Evolutionary conservation across 169 alveolate genomes (phyloP).

Genomic region (Eimeria sp.): DNA sequence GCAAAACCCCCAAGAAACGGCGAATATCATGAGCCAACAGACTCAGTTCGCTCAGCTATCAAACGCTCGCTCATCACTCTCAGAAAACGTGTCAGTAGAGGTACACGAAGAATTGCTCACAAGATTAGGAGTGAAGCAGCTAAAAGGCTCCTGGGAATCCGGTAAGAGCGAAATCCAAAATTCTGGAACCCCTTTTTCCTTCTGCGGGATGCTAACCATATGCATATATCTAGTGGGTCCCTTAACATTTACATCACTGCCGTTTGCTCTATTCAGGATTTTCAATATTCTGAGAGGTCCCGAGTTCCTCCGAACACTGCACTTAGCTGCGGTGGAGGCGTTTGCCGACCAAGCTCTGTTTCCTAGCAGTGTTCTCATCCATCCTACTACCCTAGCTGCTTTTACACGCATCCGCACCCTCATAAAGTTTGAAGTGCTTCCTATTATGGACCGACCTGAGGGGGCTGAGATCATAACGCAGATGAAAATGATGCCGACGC

Average conservation of each 20-base stretch:
- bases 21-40: slow-evolving; percentile 31
- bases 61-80: slow-evolving; percentile 47
- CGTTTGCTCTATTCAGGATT: not conserved
- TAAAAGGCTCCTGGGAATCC: slow-evolving; percentile 22
- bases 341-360: slow-evolving; percentile 65
- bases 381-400: slow-evolving; percentile 65
- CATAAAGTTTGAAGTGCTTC: slow-evolving; percentile 27
- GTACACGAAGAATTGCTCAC: not conserved
- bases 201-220: not conserved
- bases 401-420: slow-evolving; percentile 56
- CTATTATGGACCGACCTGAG: slow-evolving; percentile 36
- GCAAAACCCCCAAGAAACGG: slow-evolving; percentile 52
- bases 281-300: slow-evolving; percentile 63
- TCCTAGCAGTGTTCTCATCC: slow-evolving; percentile 33
- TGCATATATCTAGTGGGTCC: not conserved
- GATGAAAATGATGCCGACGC: slow-evolving; percentile 73
- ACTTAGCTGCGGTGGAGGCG: slow-evolving; percentile 64
- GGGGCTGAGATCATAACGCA: slow-evolving; percentile 45
- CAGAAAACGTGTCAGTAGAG: not conserved
- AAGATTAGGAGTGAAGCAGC: slow-evolving; percentile 50
- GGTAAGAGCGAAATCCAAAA: not conserved
- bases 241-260: not conserved
- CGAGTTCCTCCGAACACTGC: slow-evolving; percentile 37
- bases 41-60: slow-evolving; percentile 26
- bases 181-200: not conserved